Conservation (phyloP, 2,329 filamentous ascomycete genomes). For the Aspergillus sp. region DNA sequence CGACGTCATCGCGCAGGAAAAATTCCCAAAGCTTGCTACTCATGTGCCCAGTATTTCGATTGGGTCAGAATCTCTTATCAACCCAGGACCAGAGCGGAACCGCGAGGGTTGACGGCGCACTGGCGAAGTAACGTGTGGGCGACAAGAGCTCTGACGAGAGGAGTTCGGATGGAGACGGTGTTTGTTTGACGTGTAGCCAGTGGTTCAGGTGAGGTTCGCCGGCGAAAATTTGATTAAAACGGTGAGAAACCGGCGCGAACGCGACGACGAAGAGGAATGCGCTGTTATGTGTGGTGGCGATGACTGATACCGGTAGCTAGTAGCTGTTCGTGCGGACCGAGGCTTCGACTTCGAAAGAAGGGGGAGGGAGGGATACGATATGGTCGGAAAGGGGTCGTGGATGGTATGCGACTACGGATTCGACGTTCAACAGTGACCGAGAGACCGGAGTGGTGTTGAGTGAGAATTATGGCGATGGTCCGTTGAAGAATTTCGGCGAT, state of each 20-base stretch:
- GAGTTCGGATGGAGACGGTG: constrained; percentile 11
- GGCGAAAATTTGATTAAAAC: background rate
- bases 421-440: too few relatives aligned
- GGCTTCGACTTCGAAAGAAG: constrained; percentile 1
- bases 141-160: constrained; percentile 26
- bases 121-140: constrained; percentile 58
- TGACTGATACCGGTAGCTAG: constrained; percentile 8
- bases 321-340: constrained; percentile 8
- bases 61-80: constrained; percentile 42
- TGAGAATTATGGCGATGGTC: background rate
- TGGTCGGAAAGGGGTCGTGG: constrained; percentile 4
- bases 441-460: background rate
- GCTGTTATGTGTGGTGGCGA: constrained; percentile 18
- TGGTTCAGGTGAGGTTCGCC: background rate
- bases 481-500: constrained; percentile 3
- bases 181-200: constrained; percentile 15
- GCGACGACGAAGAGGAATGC: background rate
- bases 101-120: constrained; percentile 74
- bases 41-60: constrained; percentile 62
- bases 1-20: constrained; percentile 97
- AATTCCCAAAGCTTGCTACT: constrained; percentile 96
- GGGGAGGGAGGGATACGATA: background rate
- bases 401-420: constrained; percentile 11
- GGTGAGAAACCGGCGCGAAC: background rate
- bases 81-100: constrained; percentile 71